These are phyloP conservation scores for Lachancea sp. DNA, from an alignment of 805 yeast species.

Conservation along the genomic window DNA sequence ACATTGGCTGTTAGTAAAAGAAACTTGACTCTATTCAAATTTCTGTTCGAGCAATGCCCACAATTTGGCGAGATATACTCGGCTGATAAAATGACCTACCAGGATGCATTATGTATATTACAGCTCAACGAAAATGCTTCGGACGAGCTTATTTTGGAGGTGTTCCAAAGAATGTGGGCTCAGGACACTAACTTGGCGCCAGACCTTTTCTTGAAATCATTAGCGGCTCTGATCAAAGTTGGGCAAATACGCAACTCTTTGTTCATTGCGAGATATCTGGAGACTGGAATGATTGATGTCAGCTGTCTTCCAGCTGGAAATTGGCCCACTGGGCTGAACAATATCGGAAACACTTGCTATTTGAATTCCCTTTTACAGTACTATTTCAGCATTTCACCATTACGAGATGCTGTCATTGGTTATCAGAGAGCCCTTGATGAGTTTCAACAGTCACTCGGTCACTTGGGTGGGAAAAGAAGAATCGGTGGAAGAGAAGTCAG, in stretches of 20 bases:
- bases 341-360: constrained; percentile 94
- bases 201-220: constrained; percentile 47
- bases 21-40: constrained; percentile 51
- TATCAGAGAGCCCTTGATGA: constrained; percentile 41
- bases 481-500: constrained; percentile 85
- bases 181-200: constrained; percentile 25
- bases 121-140: constrained; percentile 46
- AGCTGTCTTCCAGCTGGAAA: constrained; percentile 52
- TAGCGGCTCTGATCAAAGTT: constrained; percentile 51
- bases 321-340: constrained; percentile 89
- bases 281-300: constrained; percentile 57
- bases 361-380: constrained; percentile 86
- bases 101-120: constrained; percentile 43
- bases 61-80: constrained; percentile 24
- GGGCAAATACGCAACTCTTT: constrained; percentile 51
- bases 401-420: constrained; percentile 56
- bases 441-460: constrained; percentile 22
- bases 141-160: constrained; percentile 41
- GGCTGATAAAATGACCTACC: constrained; percentile 24
- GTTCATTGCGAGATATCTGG: constrained; percentile 49
- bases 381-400: constrained; percentile 78
- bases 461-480: constrained; percentile 45
- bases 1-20: constrained; percentile 55
- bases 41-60: constrained; percentile 37
- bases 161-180: constrained; percentile 30